phyloP scores from a whole-genome alignment of 352 stramenopile species.

The Phytophthora ohioensis region DNA sequence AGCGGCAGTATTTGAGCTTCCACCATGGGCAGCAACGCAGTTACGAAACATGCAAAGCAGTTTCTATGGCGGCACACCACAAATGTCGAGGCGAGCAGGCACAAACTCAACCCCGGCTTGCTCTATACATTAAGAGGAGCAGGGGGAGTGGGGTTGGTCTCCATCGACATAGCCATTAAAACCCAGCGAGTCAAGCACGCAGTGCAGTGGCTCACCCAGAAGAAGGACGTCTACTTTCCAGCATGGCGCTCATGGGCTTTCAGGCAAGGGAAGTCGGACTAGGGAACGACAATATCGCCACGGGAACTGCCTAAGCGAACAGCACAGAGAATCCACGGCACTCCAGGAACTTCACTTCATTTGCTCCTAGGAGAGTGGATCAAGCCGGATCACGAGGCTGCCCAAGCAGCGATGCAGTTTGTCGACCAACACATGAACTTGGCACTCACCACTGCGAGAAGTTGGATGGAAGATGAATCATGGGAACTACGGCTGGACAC shows the following conservation, averaged over 20 bases:
- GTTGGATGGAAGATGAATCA: background rate
- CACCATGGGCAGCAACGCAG: background rate
- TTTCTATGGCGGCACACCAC: constrained; percentile 1
- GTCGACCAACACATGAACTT: too few relatives aligned
- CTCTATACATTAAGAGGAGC: background rate
- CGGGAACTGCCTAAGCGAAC: background rate
- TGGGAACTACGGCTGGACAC: background rate
- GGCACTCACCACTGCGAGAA: background rate
- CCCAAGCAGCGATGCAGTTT: too few relatives aligned
- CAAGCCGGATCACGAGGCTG: too few relatives aligned
- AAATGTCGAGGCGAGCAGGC: background rate
- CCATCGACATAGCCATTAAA: background rate
- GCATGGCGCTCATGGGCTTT: background rate
- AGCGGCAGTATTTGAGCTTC: background rate
- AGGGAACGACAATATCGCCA: background rate
- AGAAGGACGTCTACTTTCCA: constrained; percentile 1
- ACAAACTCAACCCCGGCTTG: background rate
- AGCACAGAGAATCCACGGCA: background rate
- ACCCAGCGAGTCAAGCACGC: constrained; percentile 5
- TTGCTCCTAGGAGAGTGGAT: too few relatives aligned
- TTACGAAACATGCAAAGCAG: background rate
- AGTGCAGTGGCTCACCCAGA: constrained; percentile 1
- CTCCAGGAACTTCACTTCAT: background rate
- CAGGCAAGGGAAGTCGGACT: background rate
- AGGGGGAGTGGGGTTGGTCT: background rate